Evolutionary conservation across 371 early-diverging fungal genomes (phyloP), one percentile per base, ranked within the genome.

Genomic region (Mucor piriformis): DNA sequence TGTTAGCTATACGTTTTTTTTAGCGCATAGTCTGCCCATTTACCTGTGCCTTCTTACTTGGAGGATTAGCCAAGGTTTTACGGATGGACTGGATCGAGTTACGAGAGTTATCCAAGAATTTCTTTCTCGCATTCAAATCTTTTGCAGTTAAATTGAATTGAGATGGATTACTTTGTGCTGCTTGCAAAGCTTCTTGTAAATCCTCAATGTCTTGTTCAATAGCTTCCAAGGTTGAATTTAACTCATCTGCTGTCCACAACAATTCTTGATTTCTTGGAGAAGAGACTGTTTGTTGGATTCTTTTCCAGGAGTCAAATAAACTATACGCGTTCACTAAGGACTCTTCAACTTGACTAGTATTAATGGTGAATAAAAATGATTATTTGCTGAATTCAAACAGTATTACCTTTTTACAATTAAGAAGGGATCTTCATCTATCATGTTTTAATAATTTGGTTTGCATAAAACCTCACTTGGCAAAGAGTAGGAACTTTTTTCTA

Each of bases 251-350:
- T 25, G 87, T 83, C 79, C 85, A 82, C 34, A 81, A 12, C 7
- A 86, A 60, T 40, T 86, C 87, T 50, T 86, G 85, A 61, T 84
- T 86, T n/a, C 74, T 68, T 21, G 82, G 76, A 11, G 87, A 86
- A 32, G 81, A 73, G 15, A 86, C 87, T 4, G 85, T 86, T 61
- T 78, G 83, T 27, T 81, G 79, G 52, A 86, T 86, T 35, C 87
- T 74, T 53, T 79, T 81, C 84, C 84, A 86, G 21, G 82, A 82
- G 44, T 80, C 76, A 46, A 74, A 84, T 44, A 86, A 66, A 6
- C 70, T 74, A 27, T 67, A 63, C 4, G 80, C 85, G 59, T 75
- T 82, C 6, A 58, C 57, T 20, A 86, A 54, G 3, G 75, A 72
- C 10, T 80, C 73, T 51, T 83, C 74, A 1, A 84, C 84, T 58